These are phyloP conservation scores for Lachnellula arida DNA, from an alignment of 2,329 filamentous ascomycete species.

Conservation along the genomic window DNA sequence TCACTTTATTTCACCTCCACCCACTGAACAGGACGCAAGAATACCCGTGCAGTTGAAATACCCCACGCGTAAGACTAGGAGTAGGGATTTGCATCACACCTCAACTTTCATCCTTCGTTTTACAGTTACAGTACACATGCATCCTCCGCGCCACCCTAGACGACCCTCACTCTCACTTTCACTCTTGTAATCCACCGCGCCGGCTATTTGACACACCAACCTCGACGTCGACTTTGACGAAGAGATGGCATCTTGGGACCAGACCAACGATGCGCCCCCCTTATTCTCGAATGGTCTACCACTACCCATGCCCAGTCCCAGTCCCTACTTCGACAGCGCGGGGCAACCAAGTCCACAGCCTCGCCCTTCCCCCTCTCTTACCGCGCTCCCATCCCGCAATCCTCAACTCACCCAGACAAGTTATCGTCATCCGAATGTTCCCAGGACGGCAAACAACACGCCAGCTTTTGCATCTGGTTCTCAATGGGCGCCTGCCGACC, in stretches of 20 bases:
- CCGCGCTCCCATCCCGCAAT: not conserved
- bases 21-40: too few species aligned
- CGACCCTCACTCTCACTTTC: too few species aligned
- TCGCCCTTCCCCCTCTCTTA: constrained; percentile 6
- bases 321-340: constrained; percentile 1
- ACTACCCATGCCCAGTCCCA: not conserved
- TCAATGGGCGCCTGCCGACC: constrained; percentile 38
- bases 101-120: too few species aligned
- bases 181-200: not conserved
- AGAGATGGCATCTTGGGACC: constrained; percentile 35
- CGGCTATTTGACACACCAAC: constrained; percentile 8
- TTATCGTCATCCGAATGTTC: constrained; percentile 22
- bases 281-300: constrained; percentile 1
- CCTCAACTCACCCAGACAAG: constrained; percentile 22
- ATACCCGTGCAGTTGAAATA: too few species aligned
- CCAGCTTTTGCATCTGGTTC: constrained; percentile 12
- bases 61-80: too few species aligned
- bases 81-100: too few species aligned
- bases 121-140: not conserved
- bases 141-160: not conserved
- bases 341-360: constrained; percentile 6
- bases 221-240: constrained; percentile 5
- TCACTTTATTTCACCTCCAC: not conserved
- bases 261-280: constrained; percentile 31
- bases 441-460: constrained; percentile 17